These are phyloP conservation scores for Kitagawia praeruptora DNA, from an alignment of 129 eudicot genomes.

Conservation along the genomic window DNA sequence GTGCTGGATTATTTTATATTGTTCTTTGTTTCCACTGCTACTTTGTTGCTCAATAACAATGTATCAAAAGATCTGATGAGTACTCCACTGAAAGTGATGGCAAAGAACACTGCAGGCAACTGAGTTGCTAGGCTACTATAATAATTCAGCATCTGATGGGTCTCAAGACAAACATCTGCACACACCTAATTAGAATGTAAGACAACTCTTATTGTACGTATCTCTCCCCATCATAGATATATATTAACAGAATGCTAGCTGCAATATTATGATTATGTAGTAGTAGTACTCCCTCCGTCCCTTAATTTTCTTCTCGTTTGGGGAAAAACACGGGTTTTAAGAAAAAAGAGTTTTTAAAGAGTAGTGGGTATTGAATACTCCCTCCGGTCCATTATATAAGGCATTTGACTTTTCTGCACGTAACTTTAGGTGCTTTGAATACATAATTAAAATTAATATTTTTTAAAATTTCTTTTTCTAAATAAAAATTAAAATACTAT, in stretches of 20 bases:
- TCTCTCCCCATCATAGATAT: neutral
- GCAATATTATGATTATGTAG: neutral
- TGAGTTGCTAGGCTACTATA: constrained; percentile 32
- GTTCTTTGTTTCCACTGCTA: neutral
- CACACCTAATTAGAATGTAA: constrained; percentile 35
- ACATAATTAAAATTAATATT: no score
- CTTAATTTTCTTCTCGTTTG: no score
- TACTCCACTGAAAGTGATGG: constrained; percentile 39
- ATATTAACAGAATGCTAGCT: neutral
- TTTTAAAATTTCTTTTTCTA: no score
- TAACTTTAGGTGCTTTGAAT: no score
- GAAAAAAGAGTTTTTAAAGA: no score
- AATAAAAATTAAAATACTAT: no score
- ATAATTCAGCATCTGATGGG: constrained; percentile 19
- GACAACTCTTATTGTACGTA: constrained; percentile 14
- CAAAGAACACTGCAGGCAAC: constrained; percentile 26
- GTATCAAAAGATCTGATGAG: constrained; percentile 17
- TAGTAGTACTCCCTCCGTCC: no score
- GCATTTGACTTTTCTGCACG: no score
- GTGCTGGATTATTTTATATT: neutral
- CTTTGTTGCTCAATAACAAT: neutral
- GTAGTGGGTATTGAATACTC: no score
- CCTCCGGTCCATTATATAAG: no score
- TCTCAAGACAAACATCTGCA: constrained; percentile 22
- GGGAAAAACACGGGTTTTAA: no score